A percentile compares a stretch with the other conserved stretches of the same genome.
phyloP scores from a whole-genome alignment of 352 stramenopile species.

The Globisporangium abappressorium region DNA sequence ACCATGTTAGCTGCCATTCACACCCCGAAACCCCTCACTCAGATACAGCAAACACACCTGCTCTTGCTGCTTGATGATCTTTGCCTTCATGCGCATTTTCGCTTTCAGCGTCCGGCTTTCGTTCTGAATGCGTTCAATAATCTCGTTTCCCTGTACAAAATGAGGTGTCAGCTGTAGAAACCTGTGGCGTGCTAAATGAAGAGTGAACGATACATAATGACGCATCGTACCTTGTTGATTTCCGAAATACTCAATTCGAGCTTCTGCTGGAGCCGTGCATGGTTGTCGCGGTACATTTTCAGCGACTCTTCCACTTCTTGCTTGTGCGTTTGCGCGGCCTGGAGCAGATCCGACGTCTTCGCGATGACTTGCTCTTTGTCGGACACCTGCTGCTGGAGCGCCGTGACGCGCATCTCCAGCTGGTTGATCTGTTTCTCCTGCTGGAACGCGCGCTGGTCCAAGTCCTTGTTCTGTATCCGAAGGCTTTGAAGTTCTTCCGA shows the following conservation, averaged over 20 bases:
- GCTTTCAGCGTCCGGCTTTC: slow-evolving; percentile 73
- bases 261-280: slow-evolving; percentile 81
- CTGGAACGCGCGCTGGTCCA: slow-evolving; percentile 78
- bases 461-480: slow-evolving; percentile 67
- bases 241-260: slow-evolving; percentile 87
- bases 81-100: slow-evolving; percentile 86
- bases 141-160: slow-evolving; percentile 73
- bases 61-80: slow-evolving; percentile 90
- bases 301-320: slow-evolving; percentile 85
- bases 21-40: not conserved
- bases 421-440: slow-evolving; percentile 85
- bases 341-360: slow-evolving; percentile 70
- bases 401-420: slow-evolving; percentile 61
- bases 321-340: slow-evolving; percentile 67
- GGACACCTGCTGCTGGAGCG: slow-evolving; percentile 70
- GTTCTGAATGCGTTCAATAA: slow-evolving; percentile 87
- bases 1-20: not conserved
- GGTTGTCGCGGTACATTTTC: slow-evolving; percentile 87
- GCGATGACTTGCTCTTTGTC: slow-evolving; percentile 76
- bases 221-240: slow-evolving; percentile 83
- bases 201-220: not conserved
- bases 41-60: slow-evolving; percentile 30
- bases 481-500: slow-evolving; percentile 51
- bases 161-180: not conserved
- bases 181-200: not conserved